Conservation (phyloP, 176 grass and related monocot species). For the Zizania latifolia region DNA sequence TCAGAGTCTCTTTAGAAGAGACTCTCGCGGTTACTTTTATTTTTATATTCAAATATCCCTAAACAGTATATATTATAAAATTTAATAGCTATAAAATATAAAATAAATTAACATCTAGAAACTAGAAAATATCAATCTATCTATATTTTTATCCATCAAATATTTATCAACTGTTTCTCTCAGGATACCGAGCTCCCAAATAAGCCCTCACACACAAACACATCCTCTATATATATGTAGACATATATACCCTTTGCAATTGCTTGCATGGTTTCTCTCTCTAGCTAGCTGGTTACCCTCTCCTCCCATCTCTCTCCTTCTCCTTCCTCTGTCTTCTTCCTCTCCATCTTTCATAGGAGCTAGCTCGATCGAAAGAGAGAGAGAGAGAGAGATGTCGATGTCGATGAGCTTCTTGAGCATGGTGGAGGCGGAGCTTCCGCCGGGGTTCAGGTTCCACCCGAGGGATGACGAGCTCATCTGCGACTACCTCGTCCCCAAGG, state of each 20-base stretch:
- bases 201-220: slow-evolving; percentile 19
- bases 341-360: too few relatives aligned
- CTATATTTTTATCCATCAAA: too few relatives aligned
- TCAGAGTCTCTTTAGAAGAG: too few relatives aligned
- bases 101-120: too few relatives aligned
- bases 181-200: too few relatives aligned
- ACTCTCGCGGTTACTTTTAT: too few relatives aligned
- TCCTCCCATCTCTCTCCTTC: slow-evolving; percentile 31
- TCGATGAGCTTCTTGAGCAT: slow-evolving; percentile 89
- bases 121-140: too few relatives aligned
- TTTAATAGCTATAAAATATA: too few relatives aligned
- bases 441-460: slow-evolving; percentile 92
- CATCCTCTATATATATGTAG: too few relatives aligned
- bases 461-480: slow-evolving; percentile 93
- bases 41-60: too few relatives aligned
- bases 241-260: not conserved
- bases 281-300: not conserved
- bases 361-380: not conserved
- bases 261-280: not conserved
- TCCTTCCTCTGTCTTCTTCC: not conserved
- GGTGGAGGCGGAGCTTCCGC: slow-evolving; percentile 84
- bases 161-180: too few relatives aligned
- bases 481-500: slow-evolving; percentile 73
- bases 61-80: too few relatives aligned
- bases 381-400: not conserved